These are phyloP conservation scores for Dictyostelium brefeldianum DNA, from an alignment of 78 protist species.

Conservation along the genomic window DNA sequence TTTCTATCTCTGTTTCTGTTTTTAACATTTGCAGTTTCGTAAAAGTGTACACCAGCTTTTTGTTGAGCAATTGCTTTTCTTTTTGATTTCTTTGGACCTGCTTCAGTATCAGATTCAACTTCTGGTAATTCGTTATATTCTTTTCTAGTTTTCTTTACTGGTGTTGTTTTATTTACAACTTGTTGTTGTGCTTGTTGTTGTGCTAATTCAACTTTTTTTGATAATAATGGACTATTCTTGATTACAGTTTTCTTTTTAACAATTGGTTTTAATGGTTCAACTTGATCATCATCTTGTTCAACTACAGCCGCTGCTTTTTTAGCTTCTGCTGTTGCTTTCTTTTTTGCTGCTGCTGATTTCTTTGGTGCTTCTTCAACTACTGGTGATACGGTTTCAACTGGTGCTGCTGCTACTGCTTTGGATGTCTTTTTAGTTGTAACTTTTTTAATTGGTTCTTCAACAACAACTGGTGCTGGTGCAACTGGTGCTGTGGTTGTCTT, in stretches of 20 bases:
- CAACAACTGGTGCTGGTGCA: not conserved
- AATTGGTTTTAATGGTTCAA: slow-evolving; percentile 10
- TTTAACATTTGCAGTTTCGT: slow-evolving; percentile 58
- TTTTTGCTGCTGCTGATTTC: slow-evolving; percentile 17
- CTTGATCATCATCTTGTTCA: not conserved
- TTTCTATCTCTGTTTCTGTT: slow-evolving; percentile 65
- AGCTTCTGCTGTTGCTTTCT: not conserved
- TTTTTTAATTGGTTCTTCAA: not conserved
- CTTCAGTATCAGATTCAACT: slow-evolving; percentile 61
- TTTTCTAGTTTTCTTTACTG: slow-evolving; percentile 25
- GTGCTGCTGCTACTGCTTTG: not conserved
- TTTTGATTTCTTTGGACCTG: slow-evolving; percentile 11
- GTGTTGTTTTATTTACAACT: not conserved
- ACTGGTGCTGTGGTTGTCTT: no score
- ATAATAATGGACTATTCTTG: not conserved
- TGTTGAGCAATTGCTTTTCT: slow-evolving; percentile 38
- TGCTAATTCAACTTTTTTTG: not conserved
- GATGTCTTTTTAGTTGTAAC: not conserved
- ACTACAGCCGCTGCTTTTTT: not conserved
- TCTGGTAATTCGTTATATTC: slow-evolving; percentile 56
- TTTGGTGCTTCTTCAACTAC: slow-evolving; percentile 20
- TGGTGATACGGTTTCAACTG: not conserved
- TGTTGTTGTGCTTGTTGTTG: not conserved
- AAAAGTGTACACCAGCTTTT: slow-evolving; percentile 66
- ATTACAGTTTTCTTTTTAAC: slow-evolving; percentile 10